phyloP scores from a whole-genome alignment of 352 stramenopile genomes.

The Globisporangium irregulare region DNA sequence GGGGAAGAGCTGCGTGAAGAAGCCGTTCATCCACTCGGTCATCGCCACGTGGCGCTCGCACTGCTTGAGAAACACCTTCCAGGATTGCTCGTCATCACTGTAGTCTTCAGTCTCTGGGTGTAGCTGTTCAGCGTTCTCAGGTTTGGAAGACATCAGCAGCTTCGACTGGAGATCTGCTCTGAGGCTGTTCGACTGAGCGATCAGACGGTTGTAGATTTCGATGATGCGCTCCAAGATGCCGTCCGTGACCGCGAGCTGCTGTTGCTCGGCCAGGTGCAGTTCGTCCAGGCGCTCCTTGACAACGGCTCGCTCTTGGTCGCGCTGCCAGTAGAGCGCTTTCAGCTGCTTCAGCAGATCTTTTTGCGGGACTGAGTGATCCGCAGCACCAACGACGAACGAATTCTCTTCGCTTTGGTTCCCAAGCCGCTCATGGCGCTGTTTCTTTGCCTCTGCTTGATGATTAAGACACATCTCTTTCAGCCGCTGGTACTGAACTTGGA shows the following conservation, averaged over 20 bases:
- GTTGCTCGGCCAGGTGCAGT: conserved; percentile 32
- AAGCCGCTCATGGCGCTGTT: conserved; percentile 5
- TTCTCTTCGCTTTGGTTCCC: neutral
- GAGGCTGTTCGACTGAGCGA: conserved; percentile 11
- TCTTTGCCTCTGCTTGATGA: neutral
- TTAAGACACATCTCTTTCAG: neutral
- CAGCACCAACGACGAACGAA: conserved; percentile 1
- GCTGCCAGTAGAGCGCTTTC: conserved; percentile 13
- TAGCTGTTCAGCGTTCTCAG: neutral
- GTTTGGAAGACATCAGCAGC: conserved; percentile 2
- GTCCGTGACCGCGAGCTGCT: conserved; percentile 26
- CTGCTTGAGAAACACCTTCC: conserved; percentile 10
- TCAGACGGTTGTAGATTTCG: conserved; percentile 24
- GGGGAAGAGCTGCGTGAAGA: conserved; percentile 35
- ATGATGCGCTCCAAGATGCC: conserved; percentile 22
- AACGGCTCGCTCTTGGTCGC: conserved; percentile 24
- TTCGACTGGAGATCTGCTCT: conserved; percentile 20
- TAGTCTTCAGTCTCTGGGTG: neutral
- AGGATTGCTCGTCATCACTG: neutral
- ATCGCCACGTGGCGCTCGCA: conserved; percentile 25
- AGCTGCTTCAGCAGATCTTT: conserved; percentile 3
- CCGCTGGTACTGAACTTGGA: conserved; percentile 15
- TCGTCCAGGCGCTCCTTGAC: conserved; percentile 37
- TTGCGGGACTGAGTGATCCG: neutral
- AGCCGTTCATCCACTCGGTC: conserved; percentile 39